These are phyloP conservation scores for Tubosaeta brunneosetosa DNA, from an alignment of 768 basidiomycete genomes.

Conservation along the genomic window DNA sequence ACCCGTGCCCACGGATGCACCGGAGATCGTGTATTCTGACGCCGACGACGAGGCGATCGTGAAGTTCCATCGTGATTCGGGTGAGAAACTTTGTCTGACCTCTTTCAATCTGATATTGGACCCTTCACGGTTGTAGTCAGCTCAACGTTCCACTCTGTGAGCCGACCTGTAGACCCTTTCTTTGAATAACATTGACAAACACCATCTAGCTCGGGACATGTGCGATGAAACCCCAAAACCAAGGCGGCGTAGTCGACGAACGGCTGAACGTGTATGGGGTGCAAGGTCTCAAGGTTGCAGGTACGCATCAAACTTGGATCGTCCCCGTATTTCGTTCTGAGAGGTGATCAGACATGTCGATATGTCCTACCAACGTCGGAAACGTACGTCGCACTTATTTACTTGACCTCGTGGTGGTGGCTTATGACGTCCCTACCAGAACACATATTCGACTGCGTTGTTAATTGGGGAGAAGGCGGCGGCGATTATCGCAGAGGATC, in stretches of 20 bases:
- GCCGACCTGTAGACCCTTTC: neutral
- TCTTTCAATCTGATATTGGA: neutral
- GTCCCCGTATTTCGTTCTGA: neutral
- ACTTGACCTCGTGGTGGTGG: neutral
- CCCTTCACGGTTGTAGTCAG: neutral
- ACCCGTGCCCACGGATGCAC: slow-evolving; percentile 23
- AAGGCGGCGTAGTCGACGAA: slow-evolving; percentile 60
- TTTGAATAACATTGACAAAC: neutral
- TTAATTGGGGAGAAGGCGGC: too few relatives aligned
- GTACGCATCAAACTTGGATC: slow-evolving; percentile 22
- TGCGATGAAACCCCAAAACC: slow-evolving; percentile 58
- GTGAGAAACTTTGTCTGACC: neutral
- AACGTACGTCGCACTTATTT: slow-evolving; percentile 9
- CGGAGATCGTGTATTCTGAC: slow-evolving; percentile 32
- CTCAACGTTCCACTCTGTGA: slow-evolving; percentile 14
- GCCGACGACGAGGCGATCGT: slow-evolving; percentile 34
- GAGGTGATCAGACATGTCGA: slow-evolving; percentile 31
- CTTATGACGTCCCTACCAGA: neutral
- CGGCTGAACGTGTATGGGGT: slow-evolving; percentile 61
- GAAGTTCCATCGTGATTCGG: slow-evolving; percentile 18
- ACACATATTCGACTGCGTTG: slow-evolving; percentile 3
- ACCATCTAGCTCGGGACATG: slow-evolving; percentile 53
- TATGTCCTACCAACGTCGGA: slow-evolving; percentile 25
- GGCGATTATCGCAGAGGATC: too few relatives aligned
- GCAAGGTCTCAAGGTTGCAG: slow-evolving; percentile 55